Evolutionary conservation across 2,329 filamentous ascomycete genomes (phyloP), one percentile per base, ranked within the genome.

Genomic region (Apiospora saccharicola): DNA sequence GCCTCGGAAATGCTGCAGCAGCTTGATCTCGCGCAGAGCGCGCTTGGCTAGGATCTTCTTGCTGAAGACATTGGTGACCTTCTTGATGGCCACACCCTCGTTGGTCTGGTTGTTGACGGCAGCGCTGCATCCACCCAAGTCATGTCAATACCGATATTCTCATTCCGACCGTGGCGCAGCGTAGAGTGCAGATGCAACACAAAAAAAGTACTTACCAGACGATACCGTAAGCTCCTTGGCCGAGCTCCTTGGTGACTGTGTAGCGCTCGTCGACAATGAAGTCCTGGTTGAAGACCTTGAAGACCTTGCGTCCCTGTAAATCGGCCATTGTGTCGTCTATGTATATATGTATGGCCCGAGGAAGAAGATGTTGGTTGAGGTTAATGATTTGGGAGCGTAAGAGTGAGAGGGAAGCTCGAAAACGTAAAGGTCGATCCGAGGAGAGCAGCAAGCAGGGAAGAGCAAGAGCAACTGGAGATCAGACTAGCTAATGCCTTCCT

Each of bases 251-350:
- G 76, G 96, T 98, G 76, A 99, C 96, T 76, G 94, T 98, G 86
- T 99, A 99, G 79, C 96, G 92, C 85, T 98, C 96, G 82, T 98
- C 96, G 80, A 98, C 96, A 78, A 98, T 92, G 82, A 99, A 99
- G 87, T 99, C 96, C 82, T 99, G 96, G 88, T 98, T 98, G 87
- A 99, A 99, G 83, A 99, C 95, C 91, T 97, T 98, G 90, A 98
- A 98, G 84, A 96, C 90, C 89, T 98, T 98, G 85, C 80, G 79
- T 77, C 80, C 80, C 72, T 80, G 79, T 75, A 81, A 73, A 71
- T 81, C 80, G 76, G 77, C 76, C 80, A 81, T 81, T 51, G 61
- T 76, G 64, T 68, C 64, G 53, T 68, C 8, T 68, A 6, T 67
- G 30, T 37, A 14, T 67, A 34, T 61, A 26, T 41, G 19, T 61